A percentile compares a stretch with the other conserved stretches of the same genome.
phyloP scores from a whole-genome alignment of 148 eudicot genomes.

The Talinum fruticosum region DNA sequence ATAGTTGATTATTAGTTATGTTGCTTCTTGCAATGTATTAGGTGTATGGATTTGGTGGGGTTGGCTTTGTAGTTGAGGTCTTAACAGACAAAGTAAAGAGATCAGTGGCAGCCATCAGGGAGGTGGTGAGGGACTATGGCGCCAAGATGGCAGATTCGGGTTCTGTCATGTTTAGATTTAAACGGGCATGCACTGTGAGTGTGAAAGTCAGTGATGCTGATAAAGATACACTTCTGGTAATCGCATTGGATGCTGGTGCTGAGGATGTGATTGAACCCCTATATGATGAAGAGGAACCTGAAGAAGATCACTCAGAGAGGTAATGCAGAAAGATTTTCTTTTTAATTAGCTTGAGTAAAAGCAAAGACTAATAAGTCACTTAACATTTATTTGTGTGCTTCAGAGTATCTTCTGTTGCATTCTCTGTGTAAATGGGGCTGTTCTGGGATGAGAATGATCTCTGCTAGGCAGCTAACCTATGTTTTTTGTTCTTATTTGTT shows the following conservation, averaged over 20 bases:
- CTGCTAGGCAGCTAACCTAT: no score
- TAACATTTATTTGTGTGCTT: neutral
- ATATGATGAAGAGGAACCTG: conserved; percentile 55
- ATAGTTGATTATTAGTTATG: neutral
- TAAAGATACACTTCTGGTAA: conserved; percentile 65
- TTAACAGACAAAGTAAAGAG: conserved; percentile 80
- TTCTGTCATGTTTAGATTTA: conserved; percentile 85
- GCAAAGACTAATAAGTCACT: neutral
- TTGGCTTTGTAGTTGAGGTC: conserved; percentile 80
- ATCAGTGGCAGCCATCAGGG: conserved; percentile 70
- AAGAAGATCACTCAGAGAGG: conserved; percentile 74
- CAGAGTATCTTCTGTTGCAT: neutral
- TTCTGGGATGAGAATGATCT: neutral
- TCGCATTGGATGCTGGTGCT: conserved; percentile 97
- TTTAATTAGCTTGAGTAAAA: neutral
- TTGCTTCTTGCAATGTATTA: conserved; percentile 22
- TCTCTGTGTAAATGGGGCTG: neutral
- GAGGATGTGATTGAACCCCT: conserved; percentile 87
- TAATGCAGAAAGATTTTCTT: conserved; percentile 16
- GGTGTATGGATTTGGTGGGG: conserved; percentile 97
- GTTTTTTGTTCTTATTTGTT: neutral
- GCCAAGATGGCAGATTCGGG: conserved; percentile 98
- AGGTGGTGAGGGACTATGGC: conserved; percentile 80
- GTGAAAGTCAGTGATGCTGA: conserved; percentile 69
- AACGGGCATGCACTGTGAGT: conserved; percentile 70